Evolutionary conservation across 2,329 filamentous ascomycete species (phyloP).

Genomic region (Zasmidium citrigriseum): DNA sequence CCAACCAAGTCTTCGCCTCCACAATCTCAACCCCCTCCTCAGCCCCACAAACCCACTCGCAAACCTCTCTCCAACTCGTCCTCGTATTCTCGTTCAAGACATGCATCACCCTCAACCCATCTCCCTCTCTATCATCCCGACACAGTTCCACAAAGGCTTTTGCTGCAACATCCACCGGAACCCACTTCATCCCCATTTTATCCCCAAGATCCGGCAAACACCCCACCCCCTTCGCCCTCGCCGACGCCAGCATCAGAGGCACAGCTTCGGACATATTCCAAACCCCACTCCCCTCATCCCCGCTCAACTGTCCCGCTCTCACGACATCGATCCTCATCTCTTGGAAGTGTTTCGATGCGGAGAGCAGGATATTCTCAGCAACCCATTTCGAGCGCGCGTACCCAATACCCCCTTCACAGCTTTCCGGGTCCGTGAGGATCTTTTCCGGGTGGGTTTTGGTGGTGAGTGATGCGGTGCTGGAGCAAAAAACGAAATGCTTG

Average conservation of each 20-base stretch:
- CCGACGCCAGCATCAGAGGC: constrained; percentile 50
- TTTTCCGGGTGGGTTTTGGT: too few species aligned
- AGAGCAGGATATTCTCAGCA: constrained; percentile 55
- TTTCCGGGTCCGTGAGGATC: too few species aligned
- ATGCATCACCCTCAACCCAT: constrained; percentile 45
- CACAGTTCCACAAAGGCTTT: constrained; percentile 43
- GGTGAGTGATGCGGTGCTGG: constrained; percentile 47
- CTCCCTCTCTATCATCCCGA: constrained; percentile 17
- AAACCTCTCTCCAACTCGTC: constrained; percentile 49
- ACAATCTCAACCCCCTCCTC: constrained; percentile 43
- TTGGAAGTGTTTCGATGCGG: constrained; percentile 34
- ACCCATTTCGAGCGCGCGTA: constrained; percentile 62
- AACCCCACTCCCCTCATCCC: constrained; percentile 43
- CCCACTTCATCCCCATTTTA: constrained; percentile 44
- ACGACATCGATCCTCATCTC: constrained; percentile 45
- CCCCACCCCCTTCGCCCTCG: constrained; percentile 34
- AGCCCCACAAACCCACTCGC: constrained; percentile 46
- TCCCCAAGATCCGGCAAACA: constrained; percentile 44
- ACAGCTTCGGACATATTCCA: constrained; percentile 55
- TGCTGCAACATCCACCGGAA: constrained; percentile 51
- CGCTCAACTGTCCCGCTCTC: constrained; percentile 51
- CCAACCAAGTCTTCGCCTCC: constrained; percentile 43
- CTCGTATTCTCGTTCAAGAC: constrained; percentile 49
- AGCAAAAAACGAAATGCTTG: constrained; percentile 52
- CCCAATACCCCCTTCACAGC: constrained; percentile 51